phyloP scores from a whole-genome alignment of 1,284 basidiomycete genomes.

The Thelephora terrestris region DNA sequence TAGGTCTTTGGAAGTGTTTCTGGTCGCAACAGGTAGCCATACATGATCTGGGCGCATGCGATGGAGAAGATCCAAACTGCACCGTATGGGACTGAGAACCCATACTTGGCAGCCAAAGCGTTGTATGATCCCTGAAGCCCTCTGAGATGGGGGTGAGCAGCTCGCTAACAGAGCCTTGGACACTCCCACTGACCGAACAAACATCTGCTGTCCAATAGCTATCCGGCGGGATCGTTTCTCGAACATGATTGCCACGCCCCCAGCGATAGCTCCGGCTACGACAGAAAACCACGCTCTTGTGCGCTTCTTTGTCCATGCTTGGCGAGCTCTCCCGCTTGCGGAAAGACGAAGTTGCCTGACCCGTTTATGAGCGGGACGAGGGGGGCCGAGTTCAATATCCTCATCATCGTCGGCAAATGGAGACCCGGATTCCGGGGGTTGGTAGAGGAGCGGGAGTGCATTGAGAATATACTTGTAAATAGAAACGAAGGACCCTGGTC shows the following conservation, averaged over 20 bases:
- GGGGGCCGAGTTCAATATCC: conserved; percentile 12
- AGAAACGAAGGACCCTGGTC: conserved; percentile 64
- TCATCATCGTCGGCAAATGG: conserved; percentile 16
- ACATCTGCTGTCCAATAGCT: conserved; percentile 84
- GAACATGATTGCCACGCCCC: conserved; percentile 74
- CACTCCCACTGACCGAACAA: conserved; percentile 56
- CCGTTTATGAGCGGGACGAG: conserved; percentile 11
- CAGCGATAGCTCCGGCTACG: conserved; percentile 76
- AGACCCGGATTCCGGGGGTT: conserved; percentile 25
- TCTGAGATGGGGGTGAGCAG: conserved; percentile 25
- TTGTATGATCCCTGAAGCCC: conserved; percentile 84
- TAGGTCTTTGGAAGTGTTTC: conserved; percentile 80
- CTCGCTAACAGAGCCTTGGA: not conserved
- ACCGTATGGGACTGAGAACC: conserved; percentile 75
- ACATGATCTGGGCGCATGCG: conserved; percentile 88
- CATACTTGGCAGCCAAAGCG: conserved; percentile 51
- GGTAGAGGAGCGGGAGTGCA: conserved; percentile 70
- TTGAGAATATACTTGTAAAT: conserved; percentile 81
- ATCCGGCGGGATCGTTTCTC: conserved; percentile 65
- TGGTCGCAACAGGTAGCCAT: conserved; percentile 71
- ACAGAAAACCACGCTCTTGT: conserved; percentile 83
- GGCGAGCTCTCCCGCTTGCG: conserved; percentile 49
- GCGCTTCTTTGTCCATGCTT: conserved; percentile 51
- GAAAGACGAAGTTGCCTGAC: conserved; percentile 43
- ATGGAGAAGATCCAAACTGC: conserved; percentile 72